Base-by-base conservation (phyloP, 495 filamentous ascomycete species). In the Achaetomiella virescens region DNA sequence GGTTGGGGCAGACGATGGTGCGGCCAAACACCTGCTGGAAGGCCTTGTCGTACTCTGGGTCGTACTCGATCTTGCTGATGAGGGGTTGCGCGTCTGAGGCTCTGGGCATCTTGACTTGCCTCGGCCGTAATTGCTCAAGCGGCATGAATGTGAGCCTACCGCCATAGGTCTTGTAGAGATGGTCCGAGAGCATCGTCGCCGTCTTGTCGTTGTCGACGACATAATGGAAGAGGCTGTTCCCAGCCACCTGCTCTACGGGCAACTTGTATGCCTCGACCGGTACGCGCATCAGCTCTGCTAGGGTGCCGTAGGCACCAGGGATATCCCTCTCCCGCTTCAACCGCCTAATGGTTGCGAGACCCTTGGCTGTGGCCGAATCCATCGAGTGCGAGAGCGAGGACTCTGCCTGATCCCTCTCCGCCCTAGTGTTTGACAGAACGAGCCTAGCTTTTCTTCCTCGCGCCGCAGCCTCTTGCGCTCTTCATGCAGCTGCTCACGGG, bases 91-190 rank as follows among this genome's bases (percentile, higher is more conserved):
- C 91, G 71, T 97, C 95, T 45, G 83, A 86, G 2, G 91, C 87
- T 45, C 86, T 84, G 6, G 93, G 95, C 61, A 95, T 81, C 56
- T 91, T 91, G 21, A 78, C 67, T 5, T 80, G 74, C 55, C 80
- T 83, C 2, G 84, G 79, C 38, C 81, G 81, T 36, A 97, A 72
- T 20, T 88, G 84, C 49, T 90, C 91, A 10, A 99, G 75, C 1
- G 93, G 93, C 83, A 99, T 90, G 61, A 96, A 97, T 1, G 95
- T 97, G 25, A 97, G 79, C 62, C 93, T 83, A n/a, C 93, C 93
- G 17, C 86, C 82, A 53, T 81, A 85, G 52, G 85, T 82, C 50
- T 87, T 88, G 65, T 90, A 83, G 20, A 99, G 76, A 14, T 86
- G 79, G 61, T 92, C 87, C 14, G 91, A 77, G 15, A 95, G 83